phyloP scores from a whole-genome alignment of 306 rosid genomes.

The Cucurbita pepo region DNA sequence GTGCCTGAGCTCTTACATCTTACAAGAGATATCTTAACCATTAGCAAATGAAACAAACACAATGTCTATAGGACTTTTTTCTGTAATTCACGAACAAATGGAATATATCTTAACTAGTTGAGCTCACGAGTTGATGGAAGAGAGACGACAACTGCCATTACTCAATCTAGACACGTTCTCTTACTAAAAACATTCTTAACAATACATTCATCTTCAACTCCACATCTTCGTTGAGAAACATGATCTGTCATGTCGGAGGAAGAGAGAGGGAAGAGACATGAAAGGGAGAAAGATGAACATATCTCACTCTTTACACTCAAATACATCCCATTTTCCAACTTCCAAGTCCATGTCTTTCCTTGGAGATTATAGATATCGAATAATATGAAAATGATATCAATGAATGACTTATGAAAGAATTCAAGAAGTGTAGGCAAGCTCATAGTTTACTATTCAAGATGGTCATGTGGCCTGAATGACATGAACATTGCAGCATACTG shows the following conservation, averaged over 20 bases:
- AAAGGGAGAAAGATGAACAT: not conserved
- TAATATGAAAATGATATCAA: not conserved
- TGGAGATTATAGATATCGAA: not conserved
- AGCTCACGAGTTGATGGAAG: too few species aligned
- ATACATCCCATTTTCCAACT: not conserved
- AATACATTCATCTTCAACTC: not conserved
- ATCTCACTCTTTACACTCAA: not conserved
- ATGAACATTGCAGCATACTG: slow-evolving; percentile 95
- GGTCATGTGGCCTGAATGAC: slow-evolving; percentile 96
- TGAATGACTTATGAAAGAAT: not conserved
- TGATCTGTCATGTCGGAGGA: not conserved
- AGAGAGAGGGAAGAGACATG: too few species aligned
- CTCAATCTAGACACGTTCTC: not conserved
- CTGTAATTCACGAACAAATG: too few species aligned
- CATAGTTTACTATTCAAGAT: slow-evolving; percentile 37
- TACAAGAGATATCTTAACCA: too few species aligned
- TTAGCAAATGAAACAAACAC: too few species aligned
- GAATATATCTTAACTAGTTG: too few species aligned
- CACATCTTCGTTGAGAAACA: not conserved
- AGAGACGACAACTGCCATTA: too few species aligned
- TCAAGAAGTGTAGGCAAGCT: not conserved
- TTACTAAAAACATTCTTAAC: not conserved
- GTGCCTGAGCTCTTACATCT: too few species aligned
- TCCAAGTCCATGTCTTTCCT: not conserved
- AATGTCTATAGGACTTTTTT: too few species aligned